Conservation (phyloP, 257 asterid genomes). For the Mentha longifolia region DNA sequence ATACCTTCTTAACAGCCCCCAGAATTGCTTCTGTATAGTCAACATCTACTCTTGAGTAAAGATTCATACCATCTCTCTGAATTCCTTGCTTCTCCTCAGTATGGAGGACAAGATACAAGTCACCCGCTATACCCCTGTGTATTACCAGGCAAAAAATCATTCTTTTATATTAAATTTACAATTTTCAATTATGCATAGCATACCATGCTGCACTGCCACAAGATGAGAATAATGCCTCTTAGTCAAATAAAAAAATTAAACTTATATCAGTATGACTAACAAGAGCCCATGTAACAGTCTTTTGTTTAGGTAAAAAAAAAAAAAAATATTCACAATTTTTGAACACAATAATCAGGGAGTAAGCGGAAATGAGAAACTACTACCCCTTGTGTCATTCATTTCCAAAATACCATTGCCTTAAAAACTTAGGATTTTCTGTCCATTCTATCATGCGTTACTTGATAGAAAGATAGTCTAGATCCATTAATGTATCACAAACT, state of each 20-base stretch:
- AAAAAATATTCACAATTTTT: slow-evolving; percentile 18
- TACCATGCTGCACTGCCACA: not conserved
- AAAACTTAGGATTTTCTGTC: slow-evolving; percentile 5
- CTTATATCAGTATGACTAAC: not conserved
- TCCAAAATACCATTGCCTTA: slow-evolving; percentile 14
- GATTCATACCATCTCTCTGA: slow-evolving; percentile 79
- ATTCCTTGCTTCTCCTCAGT: slow-evolving; percentile 71
- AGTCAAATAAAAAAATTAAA: slow-evolving; percentile 12
- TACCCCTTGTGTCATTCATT: slow-evolving; percentile 10
- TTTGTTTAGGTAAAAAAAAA: not conserved
- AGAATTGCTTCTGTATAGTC: slow-evolving; percentile 92
- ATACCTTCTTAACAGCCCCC: slow-evolving; percentile 83
- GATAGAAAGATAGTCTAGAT: slow-evolving; percentile 28
- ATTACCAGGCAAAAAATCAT: slow-evolving; percentile 31
- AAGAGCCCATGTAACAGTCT: not conserved
- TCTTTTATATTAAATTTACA: slow-evolving; percentile 6
- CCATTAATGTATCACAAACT: slow-evolving; percentile 16
- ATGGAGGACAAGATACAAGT: slow-evolving; percentile 77
- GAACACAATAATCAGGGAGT: slow-evolving; percentile 17
- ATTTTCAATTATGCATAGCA: slow-evolving; percentile 17
- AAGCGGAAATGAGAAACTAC: slow-evolving; percentile 19
- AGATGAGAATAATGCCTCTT: slow-evolving; percentile 15
- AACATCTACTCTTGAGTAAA: slow-evolving; percentile 73
- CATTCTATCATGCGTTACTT: slow-evolving; percentile 21
- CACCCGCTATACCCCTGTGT: slow-evolving; percentile 79